A percentile compares a stretch with the other conserved stretches of the same genome.
phyloP scores from a whole-genome alignment of 768 basidiomycete species.

The Tulasnella sp. region DNA sequence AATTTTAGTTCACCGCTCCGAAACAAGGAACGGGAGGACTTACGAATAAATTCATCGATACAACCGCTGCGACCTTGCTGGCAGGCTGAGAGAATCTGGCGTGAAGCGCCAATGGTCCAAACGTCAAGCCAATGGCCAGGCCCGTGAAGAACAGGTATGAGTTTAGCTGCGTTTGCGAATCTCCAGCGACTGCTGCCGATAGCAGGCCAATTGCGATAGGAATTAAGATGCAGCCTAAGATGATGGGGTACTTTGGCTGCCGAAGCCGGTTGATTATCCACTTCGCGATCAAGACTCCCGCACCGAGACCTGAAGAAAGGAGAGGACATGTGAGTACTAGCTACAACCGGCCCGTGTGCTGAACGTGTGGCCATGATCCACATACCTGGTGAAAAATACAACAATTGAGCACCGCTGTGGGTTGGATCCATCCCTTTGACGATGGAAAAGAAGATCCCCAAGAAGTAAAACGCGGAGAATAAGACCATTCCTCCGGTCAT shows the following conservation, averaged over 20 bases:
- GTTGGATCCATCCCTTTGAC: conserved; percentile 43
- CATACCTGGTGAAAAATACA: conserved; percentile 53
- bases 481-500: conserved; percentile 49
- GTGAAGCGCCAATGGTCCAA: conserved; percentile 38
- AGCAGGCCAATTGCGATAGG: conserved; percentile 47
- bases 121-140: conserved; percentile 44
- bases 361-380: conserved; percentile 26
- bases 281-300: conserved; percentile 41
- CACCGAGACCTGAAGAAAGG: conserved; percentile 37
- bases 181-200: conserved; percentile 43
- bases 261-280: conserved; percentile 39
- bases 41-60: conserved; percentile 48
- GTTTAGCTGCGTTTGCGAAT: conserved; percentile 40
- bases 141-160: conserved; percentile 49
- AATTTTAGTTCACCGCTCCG: neutral
- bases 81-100: conserved; percentile 34
- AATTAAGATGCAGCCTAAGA: conserved; percentile 43
- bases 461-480: conserved; percentile 52
- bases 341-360: neutral
- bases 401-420: conserved; percentile 47
- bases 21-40: conserved; percentile 32
- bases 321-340: neutral
- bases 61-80: conserved; percentile 45
- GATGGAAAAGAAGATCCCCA: conserved; percentile 50
- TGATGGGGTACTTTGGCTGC: conserved; percentile 46